These are phyloP conservation scores for Delitschia confertaspora DNA, from an alignment of 495 filamentous ascomycete species.

Conservation along the genomic window DNA sequence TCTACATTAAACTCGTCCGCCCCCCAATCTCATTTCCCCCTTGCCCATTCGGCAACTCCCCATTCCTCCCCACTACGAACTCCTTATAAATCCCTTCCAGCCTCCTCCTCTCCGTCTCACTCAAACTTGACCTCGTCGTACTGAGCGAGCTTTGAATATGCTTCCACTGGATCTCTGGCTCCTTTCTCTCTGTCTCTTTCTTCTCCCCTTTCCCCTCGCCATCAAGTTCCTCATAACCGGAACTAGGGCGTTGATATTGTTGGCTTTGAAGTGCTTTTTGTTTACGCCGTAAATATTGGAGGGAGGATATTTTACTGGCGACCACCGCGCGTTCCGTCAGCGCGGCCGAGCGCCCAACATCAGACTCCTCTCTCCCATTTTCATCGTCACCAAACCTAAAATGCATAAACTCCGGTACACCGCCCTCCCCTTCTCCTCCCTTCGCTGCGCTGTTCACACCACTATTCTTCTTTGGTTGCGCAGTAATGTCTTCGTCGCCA, in stretches of 20 bases:
- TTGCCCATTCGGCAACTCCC: constrained; percentile 89
- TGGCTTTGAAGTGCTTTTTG: constrained; percentile 36
- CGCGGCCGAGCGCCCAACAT: constrained; percentile 2
- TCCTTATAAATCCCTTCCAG: constrained; percentile 77
- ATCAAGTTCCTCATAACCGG: too few relatives aligned
- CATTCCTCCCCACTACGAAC: constrained; percentile 83
- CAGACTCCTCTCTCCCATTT: background rate
- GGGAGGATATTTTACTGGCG: constrained; percentile 60
- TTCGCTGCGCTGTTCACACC: constrained; percentile 24
- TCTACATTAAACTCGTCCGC: constrained; percentile 80
- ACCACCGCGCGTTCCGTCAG: constrained; percentile 64
- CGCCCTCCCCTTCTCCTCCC: constrained; percentile 31
- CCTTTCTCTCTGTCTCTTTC: constrained; percentile 41
- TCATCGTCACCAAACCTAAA: constrained; percentile 62
- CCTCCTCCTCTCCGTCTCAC: constrained; percentile 59
- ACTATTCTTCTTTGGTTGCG: constrained; percentile 25
- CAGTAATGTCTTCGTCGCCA: constrained; percentile 47
- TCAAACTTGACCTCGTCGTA: constrained; percentile 77
- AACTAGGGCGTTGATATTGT: constrained; percentile 11
- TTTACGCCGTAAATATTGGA: constrained; percentile 58
- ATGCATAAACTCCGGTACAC: constrained; percentile 57
- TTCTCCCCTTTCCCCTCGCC: constrained; percentile 24
- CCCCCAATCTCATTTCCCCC: constrained; percentile 85
- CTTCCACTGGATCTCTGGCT: constrained; percentile 79
- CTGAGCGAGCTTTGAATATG: constrained; percentile 70